Conservation (phyloP, 345 rosid genomes). For the Gossypium bickii region DNA sequence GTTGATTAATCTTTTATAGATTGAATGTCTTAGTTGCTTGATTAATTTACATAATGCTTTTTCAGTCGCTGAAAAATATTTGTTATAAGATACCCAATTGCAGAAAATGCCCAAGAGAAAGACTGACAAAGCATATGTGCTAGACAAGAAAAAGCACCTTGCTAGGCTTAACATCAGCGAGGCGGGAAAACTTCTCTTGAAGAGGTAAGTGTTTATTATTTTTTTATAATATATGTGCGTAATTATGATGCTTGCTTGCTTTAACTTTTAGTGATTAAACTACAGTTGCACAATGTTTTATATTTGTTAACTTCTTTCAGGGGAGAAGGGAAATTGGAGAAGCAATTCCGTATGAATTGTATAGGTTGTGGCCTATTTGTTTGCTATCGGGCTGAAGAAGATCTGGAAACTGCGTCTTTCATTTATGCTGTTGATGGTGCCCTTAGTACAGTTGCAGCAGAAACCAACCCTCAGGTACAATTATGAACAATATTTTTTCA, state of each 20-base stretch:
- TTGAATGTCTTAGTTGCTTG: background rate
- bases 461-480: slow-evolving; percentile 82
- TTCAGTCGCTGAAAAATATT: slow-evolving; percentile 34
- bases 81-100: slow-evolving; percentile 82
- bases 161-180: slow-evolving; percentile 70
- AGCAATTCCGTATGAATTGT: slow-evolving; percentile 96
- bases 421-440: slow-evolving; percentile 77
- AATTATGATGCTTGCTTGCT: background rate
- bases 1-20: background rate
- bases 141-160: slow-evolving; percentile 92
- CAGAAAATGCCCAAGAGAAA: slow-evolving; percentile 97
- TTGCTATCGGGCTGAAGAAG: slow-evolving; percentile 91
- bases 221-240: background rate
- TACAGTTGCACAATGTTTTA: background rate
- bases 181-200: slow-evolving; percentile 81
- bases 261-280: background rate
- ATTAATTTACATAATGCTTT: background rate
- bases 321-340: slow-evolving; percentile 93
- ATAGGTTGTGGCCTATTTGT: slow-evolving; percentile 84
- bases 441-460: slow-evolving; percentile 86
- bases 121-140: slow-evolving; percentile 83
- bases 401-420: slow-evolving; percentile 60
- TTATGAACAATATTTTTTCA: background rate
- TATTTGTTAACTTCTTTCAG: slow-evolving; percentile 31
- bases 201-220: slow-evolving; percentile 39